Evolutionary conservation across 1,284 basidiomycete genomes (phyloP), one percentile per base, ranked within the genome.

Genomic region (Ustilago loliicola): DNA sequence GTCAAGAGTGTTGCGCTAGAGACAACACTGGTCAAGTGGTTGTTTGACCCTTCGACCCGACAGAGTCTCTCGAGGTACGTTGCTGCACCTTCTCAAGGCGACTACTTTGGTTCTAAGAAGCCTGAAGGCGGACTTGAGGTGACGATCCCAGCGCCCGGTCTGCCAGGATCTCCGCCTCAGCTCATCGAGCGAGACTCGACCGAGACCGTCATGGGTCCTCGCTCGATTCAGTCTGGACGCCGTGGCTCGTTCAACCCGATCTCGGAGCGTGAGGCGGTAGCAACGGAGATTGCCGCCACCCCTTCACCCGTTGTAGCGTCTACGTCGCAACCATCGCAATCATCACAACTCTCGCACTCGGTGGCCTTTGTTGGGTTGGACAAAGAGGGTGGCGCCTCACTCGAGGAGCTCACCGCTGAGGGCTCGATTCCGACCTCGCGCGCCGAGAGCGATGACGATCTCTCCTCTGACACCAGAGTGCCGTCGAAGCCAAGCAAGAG

Each of bases 1-100:
- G 81, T 85, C 61, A 84, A 83, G 72, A 75, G 77, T 30, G 70
- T 66, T 4, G 80, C 80, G 5, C 66, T 85, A 7, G 83, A 83
- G 64, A 53, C 70, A 25, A 84, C 80, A 51, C 61, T 84, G 40
- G 77, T 78, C 57, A 75, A 75, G 38, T 84, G 82, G 82, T 65
- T 84, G 15, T 84, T 80, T 25, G 82, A 84, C 48, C 71, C 73
- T 11, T 76, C 76, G 8, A 79, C 81, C 1, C 72, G 82, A 51
- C 79, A 81, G 51, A 70, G 70, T 63, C 72, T 84, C 21, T 77
- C 77, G 45, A 54, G 67, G 25, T 82, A 74, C 42, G 66, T 78
- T 5, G 78, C 79, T 13, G 40, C 80, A 5, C 77, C 77, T 1
- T 25, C 30, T 7, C 69, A 62, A 15, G 67, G 64, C 47, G 76